phyloP scores from a whole-genome alignment of 1,284 basidiomycete species.

The Cutaneotrichosporon sp. region DNA sequence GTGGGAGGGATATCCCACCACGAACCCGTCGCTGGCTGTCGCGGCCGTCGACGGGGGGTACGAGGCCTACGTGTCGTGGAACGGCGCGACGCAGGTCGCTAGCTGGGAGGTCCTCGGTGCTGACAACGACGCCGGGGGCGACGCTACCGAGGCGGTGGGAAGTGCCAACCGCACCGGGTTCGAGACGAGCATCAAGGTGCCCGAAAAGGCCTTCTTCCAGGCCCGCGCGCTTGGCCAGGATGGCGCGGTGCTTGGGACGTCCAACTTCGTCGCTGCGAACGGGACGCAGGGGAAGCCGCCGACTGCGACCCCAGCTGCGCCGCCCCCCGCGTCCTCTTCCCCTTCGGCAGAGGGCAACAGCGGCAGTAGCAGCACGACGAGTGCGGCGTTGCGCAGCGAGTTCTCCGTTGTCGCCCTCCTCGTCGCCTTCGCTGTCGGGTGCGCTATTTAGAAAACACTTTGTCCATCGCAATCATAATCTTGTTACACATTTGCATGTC shows the following conservation, averaged over 20 bases:
- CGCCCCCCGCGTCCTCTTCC: not conserved
- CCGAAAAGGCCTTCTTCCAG: not conserved
- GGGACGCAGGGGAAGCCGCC: not conserved
- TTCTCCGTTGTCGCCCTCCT: not conserved
- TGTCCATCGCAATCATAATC: not conserved
- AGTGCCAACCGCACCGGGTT: slow-evolving; percentile 23
- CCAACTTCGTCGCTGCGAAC: not conserved
- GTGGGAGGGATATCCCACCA: slow-evolving; percentile 31
- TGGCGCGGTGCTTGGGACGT: not conserved
- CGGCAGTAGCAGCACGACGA: no score
- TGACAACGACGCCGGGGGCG: slow-evolving; percentile 4
- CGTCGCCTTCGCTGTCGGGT: not conserved
- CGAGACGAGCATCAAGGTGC: slow-evolving; percentile 17
- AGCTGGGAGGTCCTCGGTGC: slow-evolving; percentile 23
- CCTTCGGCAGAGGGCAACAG: not conserved
- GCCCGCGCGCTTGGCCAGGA: not conserved
- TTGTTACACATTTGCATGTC: not conserved
- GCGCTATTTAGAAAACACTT: not conserved
- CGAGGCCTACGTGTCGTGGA: slow-evolving; percentile 31
- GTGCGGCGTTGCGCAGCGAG: not conserved
- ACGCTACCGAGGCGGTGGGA: not conserved
- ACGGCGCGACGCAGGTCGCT: slow-evolving; percentile 38
- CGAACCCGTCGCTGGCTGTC: slow-evolving; percentile 20
- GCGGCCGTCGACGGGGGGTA: slow-evolving; percentile 2
- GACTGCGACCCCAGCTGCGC: not conserved